Conservation (phyloP, 805 yeast genomes). For the Schizosaccharomyces cryophilus region DNA sequence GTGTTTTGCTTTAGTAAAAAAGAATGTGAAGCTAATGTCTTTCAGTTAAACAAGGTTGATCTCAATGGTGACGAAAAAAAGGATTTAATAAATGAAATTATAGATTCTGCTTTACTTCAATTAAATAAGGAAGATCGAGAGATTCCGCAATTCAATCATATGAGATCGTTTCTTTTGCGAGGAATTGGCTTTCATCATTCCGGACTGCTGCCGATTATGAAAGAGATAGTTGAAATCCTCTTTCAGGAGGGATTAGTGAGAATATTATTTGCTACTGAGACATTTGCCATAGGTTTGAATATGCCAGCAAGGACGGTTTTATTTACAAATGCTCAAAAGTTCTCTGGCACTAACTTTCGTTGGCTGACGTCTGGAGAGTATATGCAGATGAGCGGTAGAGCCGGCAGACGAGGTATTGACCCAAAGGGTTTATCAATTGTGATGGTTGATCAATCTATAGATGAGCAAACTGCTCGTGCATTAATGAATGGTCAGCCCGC, state of each 20-base stretch:
- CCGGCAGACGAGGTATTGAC: conserved; percentile 98
- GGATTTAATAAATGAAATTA: conserved; percentile 69
- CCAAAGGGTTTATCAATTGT: conserved; percentile 96
- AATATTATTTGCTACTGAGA: conserved; percentile 90
- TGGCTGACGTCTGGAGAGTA: conserved; percentile 99
- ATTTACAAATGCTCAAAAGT: conserved; percentile 86
- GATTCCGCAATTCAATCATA: conserved; percentile 79
- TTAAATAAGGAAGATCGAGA: conserved; percentile 78
- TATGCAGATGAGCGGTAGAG: conserved; percentile 98
- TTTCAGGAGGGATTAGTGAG: conserved; percentile 92
- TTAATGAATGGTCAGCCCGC: conserved; percentile 99
- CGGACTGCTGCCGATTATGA: conserved; percentile 75
- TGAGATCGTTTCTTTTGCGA: conserved; percentile 65
- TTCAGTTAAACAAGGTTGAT: conserved; percentile 86
- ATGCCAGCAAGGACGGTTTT: conserved; percentile 99
- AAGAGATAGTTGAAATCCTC: conserved; percentile 82
- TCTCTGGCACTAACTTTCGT: conserved; percentile 94
- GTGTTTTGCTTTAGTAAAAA: conserved; percentile 94
- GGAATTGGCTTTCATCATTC: conserved; percentile 98
- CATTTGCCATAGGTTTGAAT: conserved; percentile 90
- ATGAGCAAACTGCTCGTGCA: conserved; percentile 94
- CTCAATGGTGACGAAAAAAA: conserved; percentile 87
- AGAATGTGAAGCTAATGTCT: conserved; percentile 82
- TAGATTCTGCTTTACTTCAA: conserved; percentile 66
- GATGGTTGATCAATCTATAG: conserved; percentile 99